phyloP scores from a whole-genome alignment of 176 grass and related monocot genomes.

The Hordeum marinum region DNA sequence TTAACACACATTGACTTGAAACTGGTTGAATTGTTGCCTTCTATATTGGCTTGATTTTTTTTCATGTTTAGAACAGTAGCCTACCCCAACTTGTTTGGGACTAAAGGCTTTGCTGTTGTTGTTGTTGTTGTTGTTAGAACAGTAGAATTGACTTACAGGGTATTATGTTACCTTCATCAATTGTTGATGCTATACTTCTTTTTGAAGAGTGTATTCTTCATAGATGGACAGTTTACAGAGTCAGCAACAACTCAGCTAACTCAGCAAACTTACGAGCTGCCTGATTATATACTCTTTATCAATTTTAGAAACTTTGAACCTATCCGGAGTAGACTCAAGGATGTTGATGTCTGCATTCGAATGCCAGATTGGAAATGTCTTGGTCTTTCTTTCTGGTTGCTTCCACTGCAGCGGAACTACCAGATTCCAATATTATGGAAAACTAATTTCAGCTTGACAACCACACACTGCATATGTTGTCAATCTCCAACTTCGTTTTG shows the following conservation, averaged over 20 bases:
- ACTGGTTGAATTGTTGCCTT: not conserved
- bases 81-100: too few relatives aligned
- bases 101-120: too few relatives aligned
- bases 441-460: not conserved
- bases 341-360: not conserved
- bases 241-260: not conserved
- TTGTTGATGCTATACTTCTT: too few relatives aligned
- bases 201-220: not conserved
- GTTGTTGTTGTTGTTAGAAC: too few relatives aligned
- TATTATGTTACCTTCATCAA: not conserved
- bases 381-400: not conserved
- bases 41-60: not conserved
- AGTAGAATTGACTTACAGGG: not conserved
- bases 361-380: not conserved
- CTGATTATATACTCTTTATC: not conserved
- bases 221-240: not conserved
- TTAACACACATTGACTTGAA: not conserved
- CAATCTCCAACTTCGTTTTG: not conserved
- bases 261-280: not conserved
- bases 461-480: not conserved
- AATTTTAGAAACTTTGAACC: not conserved
- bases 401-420: not conserved
- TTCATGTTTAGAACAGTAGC: not conserved
- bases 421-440: not conserved
- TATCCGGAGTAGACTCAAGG: not conserved